These are phyloP conservation scores for Simmondsia chinensis DNA, from an alignment of 148 eudicot species.

Conservation along the genomic window DNA sequence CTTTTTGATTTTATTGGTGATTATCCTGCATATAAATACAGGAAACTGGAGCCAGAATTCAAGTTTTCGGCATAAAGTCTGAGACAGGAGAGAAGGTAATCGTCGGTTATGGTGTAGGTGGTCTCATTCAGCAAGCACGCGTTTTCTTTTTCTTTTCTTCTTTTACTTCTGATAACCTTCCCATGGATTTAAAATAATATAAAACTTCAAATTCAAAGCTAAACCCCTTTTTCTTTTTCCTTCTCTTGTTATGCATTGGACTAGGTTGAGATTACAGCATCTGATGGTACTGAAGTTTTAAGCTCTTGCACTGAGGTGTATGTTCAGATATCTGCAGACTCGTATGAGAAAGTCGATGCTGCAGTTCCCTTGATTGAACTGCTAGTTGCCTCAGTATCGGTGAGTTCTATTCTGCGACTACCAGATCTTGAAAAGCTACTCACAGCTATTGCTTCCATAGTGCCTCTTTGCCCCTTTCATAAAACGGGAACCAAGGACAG, in stretches of 20 bases:
- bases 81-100: slow-evolving; percentile 46
- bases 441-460: too few species aligned
- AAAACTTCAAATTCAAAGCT: too few species aligned
- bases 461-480: too few species aligned
- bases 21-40: slow-evolving; percentile 17
- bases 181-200: too few species aligned
- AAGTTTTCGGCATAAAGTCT: slow-evolving; percentile 54
- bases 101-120: too few species aligned
- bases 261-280: slow-evolving; percentile 56
- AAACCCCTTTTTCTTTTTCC: background rate
- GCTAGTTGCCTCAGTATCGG: slow-evolving; percentile 60
- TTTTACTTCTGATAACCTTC: background rate
- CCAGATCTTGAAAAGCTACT: background rate
- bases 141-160: background rate
- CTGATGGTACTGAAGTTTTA: slow-evolving; percentile 45
- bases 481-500: background rate
- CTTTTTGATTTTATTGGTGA: background rate
- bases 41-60: slow-evolving; percentile 89
- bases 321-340: slow-evolving; percentile 69
- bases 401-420: slow-evolving; percentile 22
- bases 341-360: slow-evolving; percentile 90
- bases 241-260: background rate
- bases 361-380: slow-evolving; percentile 75
- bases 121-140: too few species aligned
- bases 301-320: slow-evolving; percentile 51